These are phyloP conservation scores for Coemansia sp. DNA, from an alignment of 192 early-diverging fungal genomes.

Conservation along the genomic window DNA sequence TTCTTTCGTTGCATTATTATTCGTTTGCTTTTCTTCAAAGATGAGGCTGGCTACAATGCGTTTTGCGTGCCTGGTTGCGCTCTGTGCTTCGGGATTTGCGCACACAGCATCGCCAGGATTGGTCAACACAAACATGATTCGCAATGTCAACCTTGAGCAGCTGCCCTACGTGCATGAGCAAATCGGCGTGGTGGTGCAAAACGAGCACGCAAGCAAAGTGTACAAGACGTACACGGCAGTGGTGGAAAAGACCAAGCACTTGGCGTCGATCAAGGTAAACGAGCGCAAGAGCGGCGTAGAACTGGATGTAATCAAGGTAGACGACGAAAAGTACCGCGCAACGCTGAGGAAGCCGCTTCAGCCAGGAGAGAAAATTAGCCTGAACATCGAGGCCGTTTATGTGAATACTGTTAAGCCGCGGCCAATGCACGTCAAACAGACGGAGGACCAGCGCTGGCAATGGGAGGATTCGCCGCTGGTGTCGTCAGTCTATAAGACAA, in stretches of 20 bases:
- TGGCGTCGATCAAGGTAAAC: slow-evolving; percentile 38
- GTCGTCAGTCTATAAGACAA: slow-evolving; percentile 65
- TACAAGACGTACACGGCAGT: slow-evolving; percentile 33
- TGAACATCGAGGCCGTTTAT: slow-evolving; percentile 61
- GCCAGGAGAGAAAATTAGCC: slow-evolving; percentile 62
- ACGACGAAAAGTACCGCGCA: slow-evolving; percentile 12
- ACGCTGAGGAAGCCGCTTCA: slow-evolving; percentile 39
- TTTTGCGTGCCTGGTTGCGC: neutral
- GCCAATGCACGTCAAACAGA: slow-evolving; percentile 63
- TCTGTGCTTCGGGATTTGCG: neutral
- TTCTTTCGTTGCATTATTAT: too few species aligned
- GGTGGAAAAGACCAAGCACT: slow-evolving; percentile 14
- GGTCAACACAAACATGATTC: slow-evolving; percentile 54
- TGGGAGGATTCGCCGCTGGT: slow-evolving; percentile 67
- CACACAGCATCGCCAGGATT: slow-evolving; percentile 9
- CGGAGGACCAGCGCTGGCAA: slow-evolving; percentile 66
- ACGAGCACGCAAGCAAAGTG: slow-evolving; percentile 29
- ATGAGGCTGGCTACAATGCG: neutral
- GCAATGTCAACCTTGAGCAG: slow-evolving; percentile 28
- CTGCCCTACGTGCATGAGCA: slow-evolving; percentile 54
- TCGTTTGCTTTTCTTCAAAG: neutral
- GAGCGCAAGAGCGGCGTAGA: slow-evolving; percentile 51
- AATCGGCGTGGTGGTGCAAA: slow-evolving; percentile 55
- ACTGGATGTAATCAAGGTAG: slow-evolving; percentile 11
- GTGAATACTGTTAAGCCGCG: slow-evolving; percentile 55